Evolutionary conservation across 2,329 filamentous ascomycete genomes (phyloP), one percentile per base, ranked within the genome.

Genomic region (Sordariomycetes sp.): DNA sequence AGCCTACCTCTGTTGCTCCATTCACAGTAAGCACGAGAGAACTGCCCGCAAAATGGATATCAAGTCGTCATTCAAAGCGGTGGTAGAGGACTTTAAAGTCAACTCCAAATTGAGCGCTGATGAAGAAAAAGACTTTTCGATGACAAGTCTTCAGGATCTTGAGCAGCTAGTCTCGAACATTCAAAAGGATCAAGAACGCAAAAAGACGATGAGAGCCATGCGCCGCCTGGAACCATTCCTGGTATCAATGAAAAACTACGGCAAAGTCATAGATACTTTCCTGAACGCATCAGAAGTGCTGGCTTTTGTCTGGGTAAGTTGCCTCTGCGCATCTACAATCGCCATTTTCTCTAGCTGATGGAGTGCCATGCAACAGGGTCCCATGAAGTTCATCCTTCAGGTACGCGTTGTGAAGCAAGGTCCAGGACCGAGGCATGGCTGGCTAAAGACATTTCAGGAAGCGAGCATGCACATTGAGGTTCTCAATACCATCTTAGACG

Each of bases 281-380:
- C 19, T 40, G n/a, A 40, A 40, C 21, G 25, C 30, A 5, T 35
- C 30, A 5, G 33, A 38, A 2, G 14, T 32, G 14, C 25, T 40
- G 2, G 39, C 39, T 4, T 40, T 47, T 25, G 70, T 53, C 2
- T 70, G 70, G 46, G 30, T 32, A 16, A 20, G 30, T 19, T n/a
- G 15, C 10, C n/a, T 21, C 19, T n/a, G n/a, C n/a, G 8, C 30
- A 10, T 32, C 23, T 25, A 9, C 23, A 25, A n/a, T 9, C 9
- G 9, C 9, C n/a, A 9, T 9, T n/a, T 25, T n/a, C n/a, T 25
- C 23, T 25, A 9, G 23, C 23, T 25, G n/a, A 25, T 14, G 12
- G 17, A 12, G n/a, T 9, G n/a, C n/a, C n/a, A n/a, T n/a, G n/a
- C n/a, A n/a, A n/a, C 17, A 32, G 30, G 32, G 32, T 3, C 32